phyloP scores from a whole-genome alignment of 139 green algal genomes.

The Micractinium sp. region DNA sequence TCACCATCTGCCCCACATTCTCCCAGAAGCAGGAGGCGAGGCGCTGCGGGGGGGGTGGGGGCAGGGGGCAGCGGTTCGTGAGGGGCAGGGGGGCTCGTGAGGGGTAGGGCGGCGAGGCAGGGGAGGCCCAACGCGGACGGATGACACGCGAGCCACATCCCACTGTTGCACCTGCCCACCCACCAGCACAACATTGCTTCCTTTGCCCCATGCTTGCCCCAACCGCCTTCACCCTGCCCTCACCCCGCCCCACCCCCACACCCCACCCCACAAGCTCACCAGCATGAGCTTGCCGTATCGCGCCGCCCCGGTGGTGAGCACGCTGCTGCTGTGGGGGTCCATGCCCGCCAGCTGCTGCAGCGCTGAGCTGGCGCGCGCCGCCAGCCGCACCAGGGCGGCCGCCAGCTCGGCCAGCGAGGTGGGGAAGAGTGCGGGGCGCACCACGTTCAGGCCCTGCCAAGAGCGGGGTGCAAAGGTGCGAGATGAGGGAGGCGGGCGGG shows the following conservation, averaged over 20 bases:
- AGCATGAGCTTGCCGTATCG: slow-evolving; percentile 21
- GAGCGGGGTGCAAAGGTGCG: too few species aligned
- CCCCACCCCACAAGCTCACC: neutral
- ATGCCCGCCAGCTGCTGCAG: neutral
- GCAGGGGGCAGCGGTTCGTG: neutral
- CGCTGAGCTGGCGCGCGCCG: neutral
- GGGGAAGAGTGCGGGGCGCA: slow-evolving; percentile 58
- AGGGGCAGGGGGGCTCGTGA: neutral
- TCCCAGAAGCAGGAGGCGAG: slow-evolving; percentile 29
- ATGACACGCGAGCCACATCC: too few species aligned
- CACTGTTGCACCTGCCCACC: neutral
- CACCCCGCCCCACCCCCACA: neutral
- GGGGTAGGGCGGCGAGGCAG: neutral
- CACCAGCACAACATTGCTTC: too few species aligned
- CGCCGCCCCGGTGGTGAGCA: slow-evolving; percentile 10
- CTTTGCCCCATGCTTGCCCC: too few species aligned
- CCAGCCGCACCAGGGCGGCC: slow-evolving; percentile 43
- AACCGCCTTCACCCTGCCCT: too few species aligned
- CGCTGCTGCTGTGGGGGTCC: neutral
- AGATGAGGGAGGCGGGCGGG: too few species aligned
- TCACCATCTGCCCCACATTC: slow-evolving; percentile 34
- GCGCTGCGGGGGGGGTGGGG: neutral
- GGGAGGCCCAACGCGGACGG: too few species aligned
- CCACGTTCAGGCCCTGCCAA: slow-evolving; percentile 19
- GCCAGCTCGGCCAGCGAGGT: slow-evolving; percentile 67